Conservation (phyloP, 1,284 basidiomycete genomes). For the Puccinia novopanici region DNA sequence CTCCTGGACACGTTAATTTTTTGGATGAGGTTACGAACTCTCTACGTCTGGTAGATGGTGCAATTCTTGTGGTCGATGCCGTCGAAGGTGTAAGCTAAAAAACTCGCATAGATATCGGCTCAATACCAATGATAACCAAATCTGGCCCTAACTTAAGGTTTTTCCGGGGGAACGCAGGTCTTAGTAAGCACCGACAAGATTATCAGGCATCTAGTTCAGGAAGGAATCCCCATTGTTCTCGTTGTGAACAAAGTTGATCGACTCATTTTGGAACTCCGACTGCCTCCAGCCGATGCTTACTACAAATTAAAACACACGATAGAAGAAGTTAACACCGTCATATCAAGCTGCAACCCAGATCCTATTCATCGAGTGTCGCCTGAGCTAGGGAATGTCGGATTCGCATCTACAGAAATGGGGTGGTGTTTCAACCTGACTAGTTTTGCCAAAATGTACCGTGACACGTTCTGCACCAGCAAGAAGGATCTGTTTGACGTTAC, state of each 20-base stretch:
- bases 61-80: conserved; percentile 89
- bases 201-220: conserved; percentile 81
- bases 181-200: conserved; percentile 87
- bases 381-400: conserved; percentile 93
- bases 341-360: conserved; percentile 85
- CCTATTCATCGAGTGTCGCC: conserved; percentile 84
- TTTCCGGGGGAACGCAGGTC: conserved; percentile 63
- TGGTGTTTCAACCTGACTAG: conserved; percentile 96
- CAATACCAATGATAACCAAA: not conserved
- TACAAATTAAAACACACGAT: conserved; percentile 99
- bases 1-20: conserved; percentile 97
- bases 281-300: conserved; percentile 93
- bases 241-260: conserved; percentile 98
- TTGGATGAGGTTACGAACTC: conserved; percentile 90
- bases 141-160: conserved; percentile 38
- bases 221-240: conserved; percentile 84
- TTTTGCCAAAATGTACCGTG: conserved; percentile 94
- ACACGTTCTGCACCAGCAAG: conserved; percentile 71
- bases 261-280: conserved; percentile 89
- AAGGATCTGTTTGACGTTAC: conserved; percentile 63
- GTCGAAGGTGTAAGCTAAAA: conserved; percentile 77
- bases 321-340: conserved; percentile 94
- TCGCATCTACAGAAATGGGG: conserved; percentile 92
- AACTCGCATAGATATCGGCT: not conserved
- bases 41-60: conserved; percentile 86